Conservation (phyloP, 2,329 filamentous ascomycete genomes). For the Colletotrichum phormii region DNA sequence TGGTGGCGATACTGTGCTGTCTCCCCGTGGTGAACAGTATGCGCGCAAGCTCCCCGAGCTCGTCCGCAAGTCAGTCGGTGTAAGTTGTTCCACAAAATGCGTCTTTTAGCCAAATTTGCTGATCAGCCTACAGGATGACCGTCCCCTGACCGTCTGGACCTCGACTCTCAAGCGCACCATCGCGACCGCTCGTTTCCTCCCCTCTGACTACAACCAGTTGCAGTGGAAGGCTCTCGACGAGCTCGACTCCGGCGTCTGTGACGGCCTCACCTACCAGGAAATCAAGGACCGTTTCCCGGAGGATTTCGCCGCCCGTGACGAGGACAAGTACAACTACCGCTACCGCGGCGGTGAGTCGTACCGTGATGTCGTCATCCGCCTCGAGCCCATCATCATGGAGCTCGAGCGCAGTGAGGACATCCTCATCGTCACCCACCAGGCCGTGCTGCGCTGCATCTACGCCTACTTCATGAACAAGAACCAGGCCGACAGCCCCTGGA, state of each 20-base stretch:
- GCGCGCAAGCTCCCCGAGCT: conserved; percentile 86
- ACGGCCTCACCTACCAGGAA: conserved; percentile 94
- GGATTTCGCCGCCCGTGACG: conserved; percentile 94
- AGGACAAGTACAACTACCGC: conserved; percentile 99
- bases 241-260: conserved; percentile 95
- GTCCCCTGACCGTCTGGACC: conserved; percentile 72
- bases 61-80: conserved; percentile 86
- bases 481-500: conserved; percentile 94
- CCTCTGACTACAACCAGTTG: conserved; percentile 86
- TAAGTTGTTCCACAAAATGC: conserved; percentile 56
- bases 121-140: conserved; percentile 61
- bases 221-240: conserved; percentile 99
- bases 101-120: not conserved
- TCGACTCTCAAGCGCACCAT: conserved; percentile 83
- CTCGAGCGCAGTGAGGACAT: conserved; percentile 96
- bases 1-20: conserved; percentile 90
- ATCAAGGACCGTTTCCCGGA: conserved; percentile 93
- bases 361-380: conserved; percentile 94
- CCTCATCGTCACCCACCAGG: conserved; percentile 97
- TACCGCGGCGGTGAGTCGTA: conserved; percentile 97
- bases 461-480: conserved; percentile 99
- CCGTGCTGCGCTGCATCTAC: conserved; percentile 96
- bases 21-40: conserved; percentile 87
- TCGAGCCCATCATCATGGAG: conserved; percentile 99
- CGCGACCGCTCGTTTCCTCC: conserved; percentile 87